Evolutionary conservation across 2,329 filamentous ascomycete species (phyloP).

Genomic region (Fusarium torulosum): DNA sequence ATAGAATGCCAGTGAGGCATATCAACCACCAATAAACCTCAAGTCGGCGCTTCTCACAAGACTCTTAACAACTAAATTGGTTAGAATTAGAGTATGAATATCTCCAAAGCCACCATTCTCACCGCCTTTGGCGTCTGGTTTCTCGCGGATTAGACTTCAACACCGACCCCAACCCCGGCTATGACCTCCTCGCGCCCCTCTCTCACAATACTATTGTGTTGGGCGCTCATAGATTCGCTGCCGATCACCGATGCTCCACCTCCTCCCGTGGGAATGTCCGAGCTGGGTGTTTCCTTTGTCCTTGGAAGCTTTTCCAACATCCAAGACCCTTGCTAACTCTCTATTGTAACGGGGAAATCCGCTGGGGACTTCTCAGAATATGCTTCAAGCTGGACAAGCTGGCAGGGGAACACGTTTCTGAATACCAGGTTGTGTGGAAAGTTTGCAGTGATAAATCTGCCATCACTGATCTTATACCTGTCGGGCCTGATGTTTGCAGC

Average conservation of each 20-base stretch:
- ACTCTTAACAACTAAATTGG: too few relatives aligned
- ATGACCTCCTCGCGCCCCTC: not conserved
- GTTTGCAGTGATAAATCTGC: not conserved
- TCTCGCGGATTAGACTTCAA: not conserved
- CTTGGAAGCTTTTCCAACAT: constrained; percentile 12
- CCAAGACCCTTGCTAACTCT: constrained; percentile 3
- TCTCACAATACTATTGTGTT: not conserved
- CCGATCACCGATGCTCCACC: not conserved
- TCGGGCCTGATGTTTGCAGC: constrained; percentile 18
- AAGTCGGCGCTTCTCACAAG: too few relatives aligned
- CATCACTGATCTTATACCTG: constrained; percentile 6
- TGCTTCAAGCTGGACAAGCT: constrained; percentile 11
- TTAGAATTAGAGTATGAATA: too few relatives aligned
- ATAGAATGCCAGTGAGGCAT: too few relatives aligned
- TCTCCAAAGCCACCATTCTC: not conserved
- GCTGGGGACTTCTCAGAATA: constrained; percentile 1
- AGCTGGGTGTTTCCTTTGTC: constrained; percentile 6
- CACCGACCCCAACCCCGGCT: not conserved
- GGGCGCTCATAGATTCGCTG: not conserved
- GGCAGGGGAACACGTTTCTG: constrained; percentile 4
- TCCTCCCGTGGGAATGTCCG: constrained; percentile 4
- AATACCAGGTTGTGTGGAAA: not conserved
- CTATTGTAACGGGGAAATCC: not conserved
- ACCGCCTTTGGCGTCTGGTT: not conserved
- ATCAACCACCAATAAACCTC: too few relatives aligned